A percentile compares a stretch with the other conserved stretches of the same genome.
Evolutionary conservation across 1,284 basidiomycete species (phyloP).

Genomic region (Coniferiporia weirii): DNA sequence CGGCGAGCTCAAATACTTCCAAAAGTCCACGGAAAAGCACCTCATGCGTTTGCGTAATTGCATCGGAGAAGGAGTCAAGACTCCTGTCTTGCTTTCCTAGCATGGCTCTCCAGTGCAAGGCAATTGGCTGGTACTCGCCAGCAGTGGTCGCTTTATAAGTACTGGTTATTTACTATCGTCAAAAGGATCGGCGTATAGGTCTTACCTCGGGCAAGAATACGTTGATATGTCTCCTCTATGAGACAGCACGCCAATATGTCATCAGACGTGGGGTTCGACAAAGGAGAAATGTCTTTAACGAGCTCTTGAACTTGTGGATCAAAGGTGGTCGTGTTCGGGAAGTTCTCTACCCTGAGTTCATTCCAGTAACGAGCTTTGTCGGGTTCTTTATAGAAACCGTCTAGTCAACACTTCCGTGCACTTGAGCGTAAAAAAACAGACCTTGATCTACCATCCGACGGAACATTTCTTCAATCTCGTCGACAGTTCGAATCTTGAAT

Average conservation of each 20-base stretch:
- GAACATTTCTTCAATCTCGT: neutral
- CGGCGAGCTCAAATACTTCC: neutral
- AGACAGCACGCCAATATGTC: neutral
- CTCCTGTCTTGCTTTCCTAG: neutral
- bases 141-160: neutral
- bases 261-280: neutral
- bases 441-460: slow-evolving; percentile 2
- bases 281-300: neutral
- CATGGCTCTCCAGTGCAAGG: slow-evolving; percentile 11
- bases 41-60: neutral
- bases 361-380: slow-evolving; percentile 6
- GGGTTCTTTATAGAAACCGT: neutral
- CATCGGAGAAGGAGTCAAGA: neutral
- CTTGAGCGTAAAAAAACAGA: neutral
- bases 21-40: slow-evolving; percentile 1
- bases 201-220: neutral
- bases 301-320: neutral
- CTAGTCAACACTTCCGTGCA: neutral
- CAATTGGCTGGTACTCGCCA: neutral
- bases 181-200: neutral
- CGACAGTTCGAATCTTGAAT: neutral
- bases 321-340: neutral
- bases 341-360: neutral
- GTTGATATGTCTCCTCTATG: neutral
- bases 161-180: neutral